Evolutionary conservation across 2,329 filamentous ascomycete species (phyloP), one percentile per base, ranked within the genome.

Genomic region (Dactylellina sp.): DNA sequence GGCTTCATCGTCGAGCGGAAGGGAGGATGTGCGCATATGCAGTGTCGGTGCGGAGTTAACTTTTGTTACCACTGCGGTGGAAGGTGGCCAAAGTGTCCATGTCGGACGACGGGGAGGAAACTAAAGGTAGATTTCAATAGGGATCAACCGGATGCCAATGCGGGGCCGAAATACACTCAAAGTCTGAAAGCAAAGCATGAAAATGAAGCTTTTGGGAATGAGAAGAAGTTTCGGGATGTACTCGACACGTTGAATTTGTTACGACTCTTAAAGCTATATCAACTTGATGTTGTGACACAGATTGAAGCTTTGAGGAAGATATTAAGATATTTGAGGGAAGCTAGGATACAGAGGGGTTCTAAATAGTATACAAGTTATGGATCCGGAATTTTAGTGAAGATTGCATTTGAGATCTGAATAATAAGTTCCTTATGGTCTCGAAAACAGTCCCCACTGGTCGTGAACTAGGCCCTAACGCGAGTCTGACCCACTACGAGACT

Each of bases 11-110:
- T 79, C 25, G 78, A 79, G 52, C 64, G 47, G 20, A n/a, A 55
- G 1, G 63, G 71, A 1, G 78, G 78, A 4, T 79, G 78, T 32
- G 74, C 75, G 40, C 78, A 79, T 56, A 79, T 79, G 63, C 71
- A 59, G 16, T 79, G 77, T 61, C 72, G 71, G 32, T 75, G 70
- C 28, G 62, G 70, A 7, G 70, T 49, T 5, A 25, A 53, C 7
- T 75, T 75, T 35, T 75, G 70, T 42, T 75, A 75, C 22, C 55
- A 56, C 11, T 75, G 70, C 53, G 61, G 61, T 14, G 70, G 61
- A 7, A 52, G 40, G 12, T 75, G 70, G 62, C 55, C 61, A 1
- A 50, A 28, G n/a, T 75, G 70, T 56, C 70, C 55, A 1, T 74
- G 70, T 37, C 28, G 56, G 32, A 61, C 39, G 14, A 50, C 7